Conservation (phyloP, 176 grass and related monocot genomes). For the Alopecurus myosuroides region DNA sequence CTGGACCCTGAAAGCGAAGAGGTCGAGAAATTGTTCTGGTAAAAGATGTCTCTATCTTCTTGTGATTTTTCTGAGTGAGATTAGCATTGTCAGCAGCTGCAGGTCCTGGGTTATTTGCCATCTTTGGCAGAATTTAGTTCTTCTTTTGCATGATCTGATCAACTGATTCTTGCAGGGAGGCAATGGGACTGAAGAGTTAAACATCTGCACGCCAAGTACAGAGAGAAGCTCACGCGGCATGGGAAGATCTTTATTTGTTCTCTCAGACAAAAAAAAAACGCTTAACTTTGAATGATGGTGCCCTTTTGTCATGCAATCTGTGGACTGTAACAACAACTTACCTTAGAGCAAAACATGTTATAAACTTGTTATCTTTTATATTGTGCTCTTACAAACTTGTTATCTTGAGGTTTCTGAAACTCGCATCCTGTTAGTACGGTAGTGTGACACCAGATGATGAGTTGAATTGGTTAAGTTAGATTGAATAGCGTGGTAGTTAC, state of each 20-base stretch:
- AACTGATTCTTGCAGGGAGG: conserved; percentile 9
- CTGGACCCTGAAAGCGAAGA: conserved; percentile 34
- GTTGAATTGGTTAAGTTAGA: neutral
- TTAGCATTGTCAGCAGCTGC: neutral
- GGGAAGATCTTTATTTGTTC: neutral
- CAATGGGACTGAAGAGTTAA: conserved; percentile 1
- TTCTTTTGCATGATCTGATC: neutral
- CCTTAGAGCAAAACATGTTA: too few species aligned
- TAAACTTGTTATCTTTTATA: too few species aligned
- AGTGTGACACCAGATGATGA: neutral
- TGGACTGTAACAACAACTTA: too few species aligned
- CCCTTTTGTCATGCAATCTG: too few species aligned
- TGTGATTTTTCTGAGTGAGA: neutral
- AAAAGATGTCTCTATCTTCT: neutral
- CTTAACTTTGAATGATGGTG: neutral
- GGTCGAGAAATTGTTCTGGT: conserved; percentile 16
- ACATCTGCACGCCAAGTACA: neutral
- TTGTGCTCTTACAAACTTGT: too few species aligned
- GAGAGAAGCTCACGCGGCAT: neutral
- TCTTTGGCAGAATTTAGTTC: neutral
- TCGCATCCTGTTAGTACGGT: too few species aligned
- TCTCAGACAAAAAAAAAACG: neutral
- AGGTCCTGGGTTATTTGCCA: neutral
- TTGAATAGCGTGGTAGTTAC: neutral
- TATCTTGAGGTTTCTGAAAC: neutral